Conservation (phyloP, 129 eudicot species). For the Glebionis coronaria region DNA sequence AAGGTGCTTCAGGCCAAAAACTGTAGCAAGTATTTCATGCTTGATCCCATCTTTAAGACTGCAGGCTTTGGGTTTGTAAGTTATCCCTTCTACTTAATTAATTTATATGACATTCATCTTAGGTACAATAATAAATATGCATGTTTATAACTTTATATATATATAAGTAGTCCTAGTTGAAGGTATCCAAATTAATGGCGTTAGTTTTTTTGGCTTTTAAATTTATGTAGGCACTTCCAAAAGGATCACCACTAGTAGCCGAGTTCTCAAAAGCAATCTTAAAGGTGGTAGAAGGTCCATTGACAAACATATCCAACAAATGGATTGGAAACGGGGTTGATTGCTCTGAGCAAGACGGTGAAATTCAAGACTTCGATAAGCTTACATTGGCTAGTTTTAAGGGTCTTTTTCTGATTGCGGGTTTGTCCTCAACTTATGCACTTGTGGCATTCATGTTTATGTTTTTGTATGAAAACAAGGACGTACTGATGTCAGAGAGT, state of each 20-base stretch:
- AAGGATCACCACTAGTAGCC: conserved; percentile 49
- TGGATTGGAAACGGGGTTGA: conserved; percentile 30
- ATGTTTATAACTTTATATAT: neutral
- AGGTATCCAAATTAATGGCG: too few species aligned
- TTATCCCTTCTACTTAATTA: conserved; percentile 7
- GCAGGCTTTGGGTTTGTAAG: conserved; percentile 65
- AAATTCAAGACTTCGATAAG: conserved; percentile 23
- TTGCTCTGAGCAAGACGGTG: conserved; percentile 18
- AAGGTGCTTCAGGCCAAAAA: conserved; percentile 41
- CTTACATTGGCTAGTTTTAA: conserved; percentile 42
- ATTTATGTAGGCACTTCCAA: conserved; percentile 44
- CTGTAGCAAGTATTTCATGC: conserved; percentile 42
- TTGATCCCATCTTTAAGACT: conserved; percentile 36
- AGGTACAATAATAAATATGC: neutral
- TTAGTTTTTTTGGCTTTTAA: neutral
- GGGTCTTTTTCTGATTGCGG: conserved; percentile 47
- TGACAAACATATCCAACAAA: conserved; percentile 39
- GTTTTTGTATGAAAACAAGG: conserved; percentile 20
- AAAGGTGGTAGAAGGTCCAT: conserved; percentile 41
- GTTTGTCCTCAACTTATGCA: conserved; percentile 18
- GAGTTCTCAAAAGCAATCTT: conserved; percentile 54
- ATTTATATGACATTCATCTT: neutral
- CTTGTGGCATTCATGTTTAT: neutral
- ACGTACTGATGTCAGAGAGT: conserved; percentile 12
- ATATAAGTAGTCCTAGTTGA: too few species aligned